These are phyloP conservation scores for Moringa oleifera DNA, from an alignment of 345 rosid genomes.

Conservation along the genomic window DNA sequence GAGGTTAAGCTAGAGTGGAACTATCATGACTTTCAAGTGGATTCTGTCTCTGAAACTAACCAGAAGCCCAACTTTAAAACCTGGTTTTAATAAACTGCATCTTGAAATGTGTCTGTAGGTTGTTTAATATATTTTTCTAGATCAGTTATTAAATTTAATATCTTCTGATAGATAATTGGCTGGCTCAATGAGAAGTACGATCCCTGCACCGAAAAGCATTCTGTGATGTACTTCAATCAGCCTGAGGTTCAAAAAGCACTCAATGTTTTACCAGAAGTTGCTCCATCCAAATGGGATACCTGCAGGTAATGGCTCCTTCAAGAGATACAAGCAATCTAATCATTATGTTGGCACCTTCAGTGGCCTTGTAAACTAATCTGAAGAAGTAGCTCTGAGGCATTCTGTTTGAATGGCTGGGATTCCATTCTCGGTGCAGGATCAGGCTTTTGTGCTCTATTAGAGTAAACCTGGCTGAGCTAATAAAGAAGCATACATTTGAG, in stretches of 20 bases:
- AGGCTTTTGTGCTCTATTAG: no score
- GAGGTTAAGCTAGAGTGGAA: not conserved
- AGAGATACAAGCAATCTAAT: not conserved
- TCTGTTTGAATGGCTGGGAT: no score
- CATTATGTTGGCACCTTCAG: no score
- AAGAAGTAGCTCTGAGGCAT: no score
- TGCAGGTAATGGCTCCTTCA: constrained; percentile 55
- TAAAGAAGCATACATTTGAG: not conserved
- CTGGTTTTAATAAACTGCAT: not conserved
- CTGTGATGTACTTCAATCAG: constrained; percentile 67
- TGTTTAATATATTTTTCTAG: not conserved
- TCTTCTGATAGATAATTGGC: constrained; percentile 41
- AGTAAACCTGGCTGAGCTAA: not conserved
- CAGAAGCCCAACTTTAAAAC: not conserved
- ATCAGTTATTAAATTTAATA: constrained; percentile 7
- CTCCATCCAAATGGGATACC: constrained; percentile 77
- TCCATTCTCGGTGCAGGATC: no score
- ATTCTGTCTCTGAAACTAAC: not conserved
- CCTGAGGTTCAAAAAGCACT: constrained; percentile 82
- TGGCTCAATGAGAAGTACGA: constrained; percentile 68
- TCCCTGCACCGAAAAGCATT: constrained; percentile 91
- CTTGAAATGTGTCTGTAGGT: not conserved
- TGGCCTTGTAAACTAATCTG: no score
- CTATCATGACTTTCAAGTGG: not conserved
- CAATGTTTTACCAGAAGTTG: constrained; percentile 58